Base-by-base conservation (phyloP, 805 yeast species). In the Sugiyamaella lignohabitans region DNA sequence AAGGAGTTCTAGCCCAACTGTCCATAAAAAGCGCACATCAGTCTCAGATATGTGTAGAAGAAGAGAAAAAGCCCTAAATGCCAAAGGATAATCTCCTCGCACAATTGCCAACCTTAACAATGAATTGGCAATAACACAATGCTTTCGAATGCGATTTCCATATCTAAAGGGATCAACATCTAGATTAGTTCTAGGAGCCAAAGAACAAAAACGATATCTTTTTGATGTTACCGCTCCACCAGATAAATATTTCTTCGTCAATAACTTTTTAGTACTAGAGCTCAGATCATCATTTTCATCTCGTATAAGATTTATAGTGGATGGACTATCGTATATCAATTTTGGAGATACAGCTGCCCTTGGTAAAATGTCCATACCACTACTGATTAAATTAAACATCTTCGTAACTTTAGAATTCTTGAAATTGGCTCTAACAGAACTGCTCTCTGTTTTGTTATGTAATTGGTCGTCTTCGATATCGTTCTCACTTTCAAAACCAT, bases 1-100 rank as follows among this genome's bases (percentile, higher is more conserved):
- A 30, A 55, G 52, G 21, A 54, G 45, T 22, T 53, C 59, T 21
- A 55, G 44, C 6, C 52, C 58, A 23, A 53, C 42, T 3, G 57
- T 46, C 58, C 58, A 55, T n/a, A 54, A 17, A 10, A 40, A 42
- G 21, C 59, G 35, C 16, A 52, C 23, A 34, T 52, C 55, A 3
- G 47, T 49, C 10, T 11, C 20, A 5, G 20, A 5, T 16, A 35
- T 8, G 14, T 14, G 32, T 8, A 27, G 11, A 8, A 14, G 11
- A 8, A 27, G 14, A 8, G 32, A 27, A 8, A 27, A 27, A 27
- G 32, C 32, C 32, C 32, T 27, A 27, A 8, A 27, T 8, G 32
- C 8, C 14, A 27, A 27, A 8, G 8, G 32, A 27, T 27, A 27
- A 27, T 27, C 32, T 27, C 32, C 11, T 27, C 32, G 8, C 8